These are phyloP conservation scores for Isoetes engelmannii DNA, from an alignment of 83 land plant genomes.

Conservation along the genomic window DNA sequence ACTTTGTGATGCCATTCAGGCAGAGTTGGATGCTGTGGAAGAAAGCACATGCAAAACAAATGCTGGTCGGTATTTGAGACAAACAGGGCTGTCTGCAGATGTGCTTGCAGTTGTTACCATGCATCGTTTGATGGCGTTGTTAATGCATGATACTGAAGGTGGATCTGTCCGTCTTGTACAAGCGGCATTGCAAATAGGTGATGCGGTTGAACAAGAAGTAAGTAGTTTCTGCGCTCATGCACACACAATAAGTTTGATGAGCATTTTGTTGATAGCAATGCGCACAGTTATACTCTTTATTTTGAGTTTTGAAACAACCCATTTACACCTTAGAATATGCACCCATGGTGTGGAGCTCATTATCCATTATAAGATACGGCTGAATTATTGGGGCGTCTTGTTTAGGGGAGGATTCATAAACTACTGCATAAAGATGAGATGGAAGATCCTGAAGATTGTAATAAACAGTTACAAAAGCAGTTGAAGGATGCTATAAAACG, in stretches of 20 bases:
- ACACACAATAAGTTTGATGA: too few species aligned
- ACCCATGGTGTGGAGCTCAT: neutral
- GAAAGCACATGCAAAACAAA: slow-evolving; percentile 19
- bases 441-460: too few species aligned
- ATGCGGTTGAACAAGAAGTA: slow-evolving; percentile 87
- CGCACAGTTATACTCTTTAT: neutral
- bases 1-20: slow-evolving; percentile 46
- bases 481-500: slow-evolving; percentile 59
- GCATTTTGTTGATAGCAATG: neutral
- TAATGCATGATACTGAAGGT: slow-evolving; percentile 55
- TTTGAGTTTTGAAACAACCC: neutral
- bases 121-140: slow-evolving; percentile 68
- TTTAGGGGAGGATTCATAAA: neutral
- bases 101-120: slow-evolving; percentile 82
- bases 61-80: slow-evolving; percentile 47
- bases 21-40: slow-evolving; percentile 19
- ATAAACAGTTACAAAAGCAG: slow-evolving; percentile 40
- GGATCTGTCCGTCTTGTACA: slow-evolving; percentile 60
- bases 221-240: neutral
- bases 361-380: neutral
- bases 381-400: neutral
- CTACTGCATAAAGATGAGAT: too few species aligned
- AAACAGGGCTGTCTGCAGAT: slow-evolving; percentile 56
- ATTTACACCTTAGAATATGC: neutral
- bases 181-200: slow-evolving; percentile 66